Evolutionary conservation across 108 stramenopile genomes (phyloP), one percentile per base, ranked within the genome.

Genomic region (Pelagomonas calceolata): DNA sequence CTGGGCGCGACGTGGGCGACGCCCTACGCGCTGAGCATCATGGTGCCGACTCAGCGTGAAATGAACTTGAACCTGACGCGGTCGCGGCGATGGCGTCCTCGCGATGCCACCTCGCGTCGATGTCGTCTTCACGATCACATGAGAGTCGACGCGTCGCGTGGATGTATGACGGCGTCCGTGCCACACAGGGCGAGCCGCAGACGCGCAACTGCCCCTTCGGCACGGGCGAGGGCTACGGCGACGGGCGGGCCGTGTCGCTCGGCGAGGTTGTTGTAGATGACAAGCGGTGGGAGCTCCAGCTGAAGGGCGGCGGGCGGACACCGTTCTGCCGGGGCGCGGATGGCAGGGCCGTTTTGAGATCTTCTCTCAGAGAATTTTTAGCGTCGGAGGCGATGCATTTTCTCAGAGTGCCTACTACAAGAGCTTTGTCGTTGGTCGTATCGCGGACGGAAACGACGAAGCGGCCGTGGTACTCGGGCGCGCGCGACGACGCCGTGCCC

Each of bases 281-380:
- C 30, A 29, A n/a, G 74, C 73, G 79, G 43, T 89, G 85, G 70
- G 98, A 99, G 75, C 76, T 99, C 30, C 98, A 99, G 77, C 87
- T 95, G 67, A 95, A 98, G 85, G 98, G 98, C 4, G 88, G 85
- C 12, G 98, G 98, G 0, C 88, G 66, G 66, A 97, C 96, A 17
- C 96, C 98, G 37, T 99, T 92, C 80, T 89, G 86, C 73, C 85
- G 98, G 31, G 89, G 90, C 45, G 94, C 91, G 17, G 98, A 97
- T 81, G 96, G 98, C 34, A 83, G 95, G 14, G 94, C 94, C 43
- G 95, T 98, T 14, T 78, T 98, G 36, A 82, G 95, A 32, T 91
- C 89, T 12, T 88, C 87, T 70, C 89, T 98, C 69, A 86, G 95
- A 32, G 97, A 97, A 84, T 96, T 95, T 75, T 75, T 98, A 30